A percentile compares a stretch with the other conserved stretches of the same genome.
phyloP scores from a whole-genome alignment of 495 filamentous ascomycete genomes.

The Neurospora sp. region DNA sequence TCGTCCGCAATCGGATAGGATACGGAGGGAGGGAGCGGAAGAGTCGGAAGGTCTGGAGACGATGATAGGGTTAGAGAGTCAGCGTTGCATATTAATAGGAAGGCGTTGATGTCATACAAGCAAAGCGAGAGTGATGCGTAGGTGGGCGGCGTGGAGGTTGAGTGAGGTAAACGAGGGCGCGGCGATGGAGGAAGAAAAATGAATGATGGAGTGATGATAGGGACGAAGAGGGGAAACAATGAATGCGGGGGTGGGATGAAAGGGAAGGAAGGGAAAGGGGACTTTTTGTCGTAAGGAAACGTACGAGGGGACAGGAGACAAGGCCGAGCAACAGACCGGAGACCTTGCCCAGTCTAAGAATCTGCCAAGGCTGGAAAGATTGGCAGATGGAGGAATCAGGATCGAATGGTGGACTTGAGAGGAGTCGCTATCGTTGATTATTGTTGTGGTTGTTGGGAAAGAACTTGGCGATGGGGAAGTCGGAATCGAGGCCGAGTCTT shows the following conservation, averaged over 20 bases:
- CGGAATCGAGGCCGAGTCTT: background rate
- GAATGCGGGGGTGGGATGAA: background rate
- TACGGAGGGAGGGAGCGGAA: constrained; percentile 1
- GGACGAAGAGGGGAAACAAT: background rate
- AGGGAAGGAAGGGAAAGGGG: background rate
- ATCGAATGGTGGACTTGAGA: background rate
- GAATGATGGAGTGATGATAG: background rate
- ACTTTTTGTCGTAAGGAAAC: background rate
- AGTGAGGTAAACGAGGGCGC: background rate
- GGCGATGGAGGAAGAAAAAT: background rate
- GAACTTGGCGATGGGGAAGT: background rate
- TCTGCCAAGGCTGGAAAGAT: background rate
- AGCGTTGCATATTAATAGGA: background rate
- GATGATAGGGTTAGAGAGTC: background rate
- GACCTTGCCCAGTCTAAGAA: background rate
- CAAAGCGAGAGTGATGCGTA: background rate
- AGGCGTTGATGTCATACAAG: background rate
- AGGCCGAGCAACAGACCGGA: background rate
- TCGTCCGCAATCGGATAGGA: constrained; percentile 3
- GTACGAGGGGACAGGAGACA: background rate
- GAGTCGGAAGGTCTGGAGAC: background rate
- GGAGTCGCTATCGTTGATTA: background rate
- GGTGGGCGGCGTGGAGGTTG: background rate
- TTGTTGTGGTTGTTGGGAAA: background rate
- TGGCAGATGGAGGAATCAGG: background rate